Evolutionary conservation across 1,284 basidiomycete genomes (phyloP), one percentile per base, ranked within the genome.

Genomic region (Veloboletus limbatus): DNA sequence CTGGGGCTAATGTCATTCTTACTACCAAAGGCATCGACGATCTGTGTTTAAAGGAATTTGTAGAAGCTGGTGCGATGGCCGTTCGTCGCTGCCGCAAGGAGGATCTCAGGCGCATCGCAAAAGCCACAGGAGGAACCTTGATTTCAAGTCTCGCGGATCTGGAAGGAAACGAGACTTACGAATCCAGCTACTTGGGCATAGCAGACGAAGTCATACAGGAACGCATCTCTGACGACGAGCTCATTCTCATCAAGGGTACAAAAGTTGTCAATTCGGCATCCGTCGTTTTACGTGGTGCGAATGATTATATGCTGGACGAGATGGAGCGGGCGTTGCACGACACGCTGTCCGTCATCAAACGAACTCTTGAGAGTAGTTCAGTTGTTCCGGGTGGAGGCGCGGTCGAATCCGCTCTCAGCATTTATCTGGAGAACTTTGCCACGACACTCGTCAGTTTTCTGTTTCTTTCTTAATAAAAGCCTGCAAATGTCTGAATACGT

Each of bases 11-110:
- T 62, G 97, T 99, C 51, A 84, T 99, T 37, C 74, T 99, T 47
- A 99, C 97, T 21, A 99, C 97, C 28, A 99, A 99, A 70, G 97
- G 97, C 40, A 99, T 99, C 58, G 97, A 99, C 63, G 97, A 99
- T 65, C 77, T 99, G 25, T 97, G 94, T 67, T 74, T 99, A 59
- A 99, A 99, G 69, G 97, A 99, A 73, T 99, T 99, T 62, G 92
- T 99, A 46, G 97, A 99, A 73, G 96, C 94, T 13, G 97, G 97
- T 33, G 97, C 96, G 0, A 99, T 99, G 90, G 97, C 94, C 31
- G 97, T 99, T 45, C 85, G 97, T 54, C 79, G 97, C 60, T 99
- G 97, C 76, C 85, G 91, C 65, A 99, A 99, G 71, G 97, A 99
- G 67, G 97, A 99, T 67, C 77, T 99, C 43, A 83, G 94, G 49